phyloP scores from a whole-genome alignment of 2,329 filamentous ascomycete species.

The Talaromyces sp. region DNA sequence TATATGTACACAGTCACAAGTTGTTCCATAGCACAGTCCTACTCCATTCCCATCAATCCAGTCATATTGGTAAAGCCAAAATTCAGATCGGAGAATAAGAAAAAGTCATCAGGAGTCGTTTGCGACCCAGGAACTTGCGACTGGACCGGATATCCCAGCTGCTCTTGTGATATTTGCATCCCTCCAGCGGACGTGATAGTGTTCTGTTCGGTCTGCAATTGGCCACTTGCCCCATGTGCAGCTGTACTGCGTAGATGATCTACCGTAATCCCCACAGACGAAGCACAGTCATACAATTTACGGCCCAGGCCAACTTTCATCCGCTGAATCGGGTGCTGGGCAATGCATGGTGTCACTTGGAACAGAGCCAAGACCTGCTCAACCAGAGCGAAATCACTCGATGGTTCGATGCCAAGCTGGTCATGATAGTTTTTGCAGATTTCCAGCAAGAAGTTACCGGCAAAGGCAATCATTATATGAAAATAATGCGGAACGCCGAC shows the following conservation, averaged over 20 bases:
- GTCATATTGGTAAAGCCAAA: constrained; percentile 1
- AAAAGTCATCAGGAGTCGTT: constrained; percentile 3
- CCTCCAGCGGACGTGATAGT: neutral
- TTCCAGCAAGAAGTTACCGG: constrained; percentile 34
- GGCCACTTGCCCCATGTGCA: neutral
- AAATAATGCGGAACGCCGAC: constrained; percentile 33
- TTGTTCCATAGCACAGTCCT: neutral
- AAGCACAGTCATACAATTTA: constrained; percentile 4
- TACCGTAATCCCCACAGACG: neutral
- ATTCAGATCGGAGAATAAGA: constrained; percentile 5
- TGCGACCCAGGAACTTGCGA: neutral
- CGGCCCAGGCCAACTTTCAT: constrained; percentile 1
- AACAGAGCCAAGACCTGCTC: constrained; percentile 2
- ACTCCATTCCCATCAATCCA: constrained; percentile 2
- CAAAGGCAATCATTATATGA: constrained; percentile 36
- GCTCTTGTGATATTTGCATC: neutral
- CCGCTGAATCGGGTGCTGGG: constrained; percentile 2
- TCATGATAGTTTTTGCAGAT: constrained; percentile 17
- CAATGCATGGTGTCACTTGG: constrained; percentile 1
- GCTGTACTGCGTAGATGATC: neutral
- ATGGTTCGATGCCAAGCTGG: constrained; percentile 1
- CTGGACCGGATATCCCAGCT: neutral
- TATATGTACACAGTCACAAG: neutral
- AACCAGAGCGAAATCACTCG: constrained; percentile 2
- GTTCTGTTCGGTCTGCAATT: neutral